These are phyloP conservation scores for Geranomyces variabilis DNA, from an alignment of 192 early-diverging fungal genomes.

Conservation along the genomic window DNA sequence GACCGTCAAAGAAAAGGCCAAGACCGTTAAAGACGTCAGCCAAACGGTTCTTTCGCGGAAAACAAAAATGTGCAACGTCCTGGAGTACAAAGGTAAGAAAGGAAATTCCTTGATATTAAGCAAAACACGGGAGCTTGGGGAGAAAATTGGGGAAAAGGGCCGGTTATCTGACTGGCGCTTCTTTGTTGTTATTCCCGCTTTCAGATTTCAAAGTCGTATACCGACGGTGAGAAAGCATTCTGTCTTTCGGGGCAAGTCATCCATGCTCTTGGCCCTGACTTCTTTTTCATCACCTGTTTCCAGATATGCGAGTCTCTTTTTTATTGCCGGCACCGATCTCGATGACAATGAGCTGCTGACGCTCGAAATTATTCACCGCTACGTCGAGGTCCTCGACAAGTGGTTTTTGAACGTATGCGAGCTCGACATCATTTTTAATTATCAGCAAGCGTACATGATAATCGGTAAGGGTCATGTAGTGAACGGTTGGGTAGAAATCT, in stretches of 20 bases:
- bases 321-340: conserved; percentile 90
- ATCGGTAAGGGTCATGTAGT: conserved; percentile 41
- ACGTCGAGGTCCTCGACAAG: conserved; percentile 95
- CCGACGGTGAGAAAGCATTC: conserved; percentile 50
- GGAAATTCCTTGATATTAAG: too few species aligned
- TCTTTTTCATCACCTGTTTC: conserved; percentile 3
- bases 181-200: background rate
- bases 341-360: conserved; percentile 94
- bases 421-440: conserved; percentile 98
- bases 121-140: background rate
- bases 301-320: conserved; percentile 95
- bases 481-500: background rate
- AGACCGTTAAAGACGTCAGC: conserved; percentile 92
- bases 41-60: conserved; percentile 84
- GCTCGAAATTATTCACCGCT: conserved; percentile 96
- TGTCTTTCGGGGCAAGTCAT: background rate
- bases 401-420: conserved; percentile 98
- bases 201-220: conserved; percentile 79
- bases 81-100: conserved; percentile 88
- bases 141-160: too few species aligned
- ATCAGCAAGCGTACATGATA: conserved; percentile 73
- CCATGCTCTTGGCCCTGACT: background rate
- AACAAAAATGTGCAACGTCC: conserved; percentile 97
- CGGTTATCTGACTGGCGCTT: too few species aligned
- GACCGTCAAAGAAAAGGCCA: conserved; percentile 85